Evolutionary conservation across 768 basidiomycete genomes (phyloP), one percentile per base, ranked within the genome.

Genomic region (Leccinum pellstonianum): DNA sequence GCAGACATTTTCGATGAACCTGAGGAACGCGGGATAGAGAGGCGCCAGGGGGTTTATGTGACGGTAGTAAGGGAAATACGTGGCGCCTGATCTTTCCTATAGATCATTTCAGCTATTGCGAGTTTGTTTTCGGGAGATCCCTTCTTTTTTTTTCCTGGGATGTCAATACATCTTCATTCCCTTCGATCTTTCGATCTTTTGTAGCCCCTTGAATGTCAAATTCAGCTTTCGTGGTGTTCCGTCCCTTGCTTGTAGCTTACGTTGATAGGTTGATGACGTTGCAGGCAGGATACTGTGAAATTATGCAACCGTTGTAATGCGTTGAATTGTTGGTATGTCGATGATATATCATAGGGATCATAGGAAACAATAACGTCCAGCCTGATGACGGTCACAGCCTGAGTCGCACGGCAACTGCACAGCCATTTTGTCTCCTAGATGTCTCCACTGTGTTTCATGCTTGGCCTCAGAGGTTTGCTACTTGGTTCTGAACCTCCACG

Each of bases 31-130:
- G 5, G 29, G n/a, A 37, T 17, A 6, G 59, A 61, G 50, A 62
- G 46, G 19, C 63, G 58, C 2, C 55, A 79, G 63, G 68, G 73
- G 55, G 73, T 83, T 46, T 76, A 76, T 63, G 78, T 81, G 78
- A 77, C 78, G 1, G 75, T 80, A 41, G 75, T 79, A 29, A 76
- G 75, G 55, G 81, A 81, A 60, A 76, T 73, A 31, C 15, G 25
- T 25, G 25, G 6, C n/a, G 55, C 47, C 54, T 29, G 21, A 12
- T 29, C 15, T 3, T 3, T 23, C 15, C 6, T 15, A 17, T 48
- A 19, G n/a, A 43, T 7, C 9, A 43, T 14, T 19, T 48, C 47
- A 25, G 6, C 27, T 3, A 19, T 19, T 11, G n/a, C n/a, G 43
- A 46, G 43, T 46, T 21, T 21, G 12, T 19, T 47, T 47, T 23